Percentiles rank a stretch among this genome's conserved stretches.
These are phyloP conservation scores for Penicillium maclennaniae DNA, from an alignment of 495 filamentous ascomycete species.

Conservation along the genomic window DNA sequence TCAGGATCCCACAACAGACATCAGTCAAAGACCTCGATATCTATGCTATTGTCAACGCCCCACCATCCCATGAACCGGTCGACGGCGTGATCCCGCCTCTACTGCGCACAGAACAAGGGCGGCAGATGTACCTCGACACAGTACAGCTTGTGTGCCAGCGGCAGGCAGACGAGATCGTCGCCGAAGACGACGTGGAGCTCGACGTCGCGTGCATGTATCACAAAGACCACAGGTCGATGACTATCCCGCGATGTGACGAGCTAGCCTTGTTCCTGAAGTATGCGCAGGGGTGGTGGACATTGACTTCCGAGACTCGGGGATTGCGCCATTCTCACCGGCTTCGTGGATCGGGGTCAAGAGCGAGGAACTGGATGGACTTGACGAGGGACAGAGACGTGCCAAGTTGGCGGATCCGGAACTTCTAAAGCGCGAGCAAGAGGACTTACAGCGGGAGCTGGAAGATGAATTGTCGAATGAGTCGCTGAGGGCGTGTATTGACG, in stretches of 20 bases:
- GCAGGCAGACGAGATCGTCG: slow-evolving; percentile 1
- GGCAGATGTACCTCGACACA: slow-evolving; percentile 2
- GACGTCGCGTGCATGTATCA: background rate
- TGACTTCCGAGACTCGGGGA: background rate
- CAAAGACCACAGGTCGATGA: background rate
- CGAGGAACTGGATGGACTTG: slow-evolving; percentile 2
- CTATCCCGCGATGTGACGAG: slow-evolving; percentile 2
- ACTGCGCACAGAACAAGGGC: slow-evolving; percentile 1
- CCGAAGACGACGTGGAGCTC: background rate
- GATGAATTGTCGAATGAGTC: background rate
- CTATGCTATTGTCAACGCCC: background rate
- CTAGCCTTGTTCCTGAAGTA: slow-evolving; percentile 4
- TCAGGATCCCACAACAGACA: background rate
- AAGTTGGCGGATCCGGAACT: slow-evolving; percentile 1
- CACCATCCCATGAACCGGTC: background rate
- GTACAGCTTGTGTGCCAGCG: slow-evolving; percentile 2
- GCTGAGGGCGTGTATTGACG: background rate
- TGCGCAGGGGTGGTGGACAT: background rate
- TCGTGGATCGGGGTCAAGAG: background rate
- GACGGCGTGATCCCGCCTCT: slow-evolving; percentile 1
- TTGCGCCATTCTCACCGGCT: background rate
- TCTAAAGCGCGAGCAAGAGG: slow-evolving; percentile 1
- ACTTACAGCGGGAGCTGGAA: background rate
- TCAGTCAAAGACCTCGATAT: background rate
- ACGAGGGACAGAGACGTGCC: too few species aligned